These are phyloP conservation scores for Cladochytrium replicatum DNA, from an alignment of 192 early-diverging fungal genomes.

Conservation along the genomic window DNA sequence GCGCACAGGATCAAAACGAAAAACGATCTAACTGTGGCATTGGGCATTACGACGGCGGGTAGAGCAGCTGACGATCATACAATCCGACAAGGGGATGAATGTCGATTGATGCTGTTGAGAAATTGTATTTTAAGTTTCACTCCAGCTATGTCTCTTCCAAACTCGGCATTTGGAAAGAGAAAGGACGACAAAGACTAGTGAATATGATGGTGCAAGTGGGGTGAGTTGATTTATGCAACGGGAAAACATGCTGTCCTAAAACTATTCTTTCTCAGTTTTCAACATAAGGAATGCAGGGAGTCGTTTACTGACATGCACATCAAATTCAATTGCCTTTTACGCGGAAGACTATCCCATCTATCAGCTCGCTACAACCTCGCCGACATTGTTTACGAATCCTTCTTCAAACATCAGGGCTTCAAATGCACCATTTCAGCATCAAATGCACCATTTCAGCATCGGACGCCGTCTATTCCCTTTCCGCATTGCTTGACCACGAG, in stretches of 20 bases:
- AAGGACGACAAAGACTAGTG: constrained; percentile 63
- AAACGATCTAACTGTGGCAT: no score
- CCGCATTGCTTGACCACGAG: constrained; percentile 60
- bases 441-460: constrained; percentile 67
- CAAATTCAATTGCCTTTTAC: constrained; percentile 44
- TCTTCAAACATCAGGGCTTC: constrained; percentile 66
- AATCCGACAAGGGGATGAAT: constrained; percentile 65
- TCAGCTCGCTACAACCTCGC: constrained; percentile 66
- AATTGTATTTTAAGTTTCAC: constrained; percentile 92
- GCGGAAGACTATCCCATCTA: constrained; percentile 48
- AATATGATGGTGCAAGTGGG: constrained; percentile 87
- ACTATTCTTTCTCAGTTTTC: constrained; percentile 63
- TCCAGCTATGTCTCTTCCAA: constrained; percentile 78
- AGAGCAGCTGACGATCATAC: constrained; percentile 38
- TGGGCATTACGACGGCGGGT: background rate
- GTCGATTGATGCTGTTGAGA: constrained; percentile 71
- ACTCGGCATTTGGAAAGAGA: constrained; percentile 81
- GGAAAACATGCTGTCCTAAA: background rate
- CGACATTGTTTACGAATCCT: constrained; percentile 68
- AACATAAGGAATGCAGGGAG: constrained; percentile 65
- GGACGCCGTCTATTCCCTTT: constrained; percentile 72
- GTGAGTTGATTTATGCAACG: constrained; percentile 21
- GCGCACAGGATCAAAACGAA: constrained; percentile 4
- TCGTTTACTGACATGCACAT: constrained; percentile 62
- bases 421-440: no score